Evolutionary conservation across 352 stramenopile species (phyloP).

Genomic region (Globisporangium barbulae): DNA sequence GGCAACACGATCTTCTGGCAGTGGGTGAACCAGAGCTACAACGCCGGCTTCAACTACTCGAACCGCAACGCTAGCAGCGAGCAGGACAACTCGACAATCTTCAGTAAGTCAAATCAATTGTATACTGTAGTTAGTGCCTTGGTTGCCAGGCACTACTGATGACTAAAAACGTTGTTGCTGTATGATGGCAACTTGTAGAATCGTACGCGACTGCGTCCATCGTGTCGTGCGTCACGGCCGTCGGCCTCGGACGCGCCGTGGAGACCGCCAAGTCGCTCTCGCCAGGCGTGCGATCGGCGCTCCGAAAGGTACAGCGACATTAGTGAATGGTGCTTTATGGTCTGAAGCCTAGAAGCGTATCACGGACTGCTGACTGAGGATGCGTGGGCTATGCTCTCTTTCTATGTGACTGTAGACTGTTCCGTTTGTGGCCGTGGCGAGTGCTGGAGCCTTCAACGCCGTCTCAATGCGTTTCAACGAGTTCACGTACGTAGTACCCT

Average conservation of each 20-base stretch:
- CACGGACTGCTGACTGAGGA: background rate
- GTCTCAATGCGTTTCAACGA: conserved; percentile 90
- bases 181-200: conserved; percentile 30
- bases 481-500: conserved; percentile 48
- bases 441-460: conserved; percentile 80
- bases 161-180: background rate
- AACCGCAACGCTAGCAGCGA: conserved; percentile 85
- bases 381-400: background rate
- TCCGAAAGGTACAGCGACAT: conserved; percentile 47
- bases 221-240: conserved; percentile 75
- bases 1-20: conserved; percentile 87
- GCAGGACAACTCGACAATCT: conserved; percentile 68
- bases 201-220: conserved; percentile 75
- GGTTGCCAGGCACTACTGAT: background rate
- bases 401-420: conserved; percentile 52
- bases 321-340: background rate
- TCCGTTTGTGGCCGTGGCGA: conserved; percentile 80
- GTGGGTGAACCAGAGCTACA: conserved; percentile 90
- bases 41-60: conserved; percentile 87
- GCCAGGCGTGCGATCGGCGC: conserved; percentile 46
- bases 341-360: background rate
- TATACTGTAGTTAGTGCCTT: background rate
- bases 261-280: conserved; percentile 74
- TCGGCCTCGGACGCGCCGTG: conserved; percentile 73
- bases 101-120: conserved; percentile 42